A percentile compares a stretch with the other conserved stretches of the same genome.
These are phyloP conservation scores for Leccinum barrowsii DNA, from an alignment of 768 basidiomycete species.

Conservation along the genomic window DNA sequence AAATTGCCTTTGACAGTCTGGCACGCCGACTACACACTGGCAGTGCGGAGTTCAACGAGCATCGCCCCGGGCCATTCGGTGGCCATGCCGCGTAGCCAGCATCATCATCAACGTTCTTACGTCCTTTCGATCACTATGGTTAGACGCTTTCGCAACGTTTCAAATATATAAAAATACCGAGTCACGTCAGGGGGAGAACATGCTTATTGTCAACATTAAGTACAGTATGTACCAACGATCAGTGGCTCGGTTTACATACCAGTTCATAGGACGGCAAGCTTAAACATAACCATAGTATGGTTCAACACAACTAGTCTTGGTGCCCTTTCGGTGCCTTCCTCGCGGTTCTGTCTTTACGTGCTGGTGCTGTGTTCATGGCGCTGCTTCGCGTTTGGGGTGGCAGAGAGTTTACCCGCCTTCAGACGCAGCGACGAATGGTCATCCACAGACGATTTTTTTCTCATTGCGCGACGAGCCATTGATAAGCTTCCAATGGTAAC, in stretches of 20 bases:
- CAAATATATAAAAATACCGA: neutral
- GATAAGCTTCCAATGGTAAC: neutral
- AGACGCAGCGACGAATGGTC: neutral
- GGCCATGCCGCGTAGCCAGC: neutral
- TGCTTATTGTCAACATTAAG: too few species aligned
- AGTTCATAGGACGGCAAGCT: neutral
- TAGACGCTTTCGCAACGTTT: neutral
- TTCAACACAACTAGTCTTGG: neutral
- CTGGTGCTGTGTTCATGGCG: neutral
- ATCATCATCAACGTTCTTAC: constrained; percentile 2
- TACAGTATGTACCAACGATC: neutral
- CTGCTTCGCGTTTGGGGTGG: neutral
- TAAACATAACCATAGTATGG: neutral
- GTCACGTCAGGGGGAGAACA: neutral
- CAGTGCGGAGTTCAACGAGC: neutral
- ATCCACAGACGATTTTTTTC: neutral
- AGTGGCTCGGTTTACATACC: neutral
- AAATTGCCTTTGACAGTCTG: neutral
- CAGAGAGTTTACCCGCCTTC: neutral
- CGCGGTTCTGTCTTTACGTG: neutral
- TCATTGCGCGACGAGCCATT: neutral
- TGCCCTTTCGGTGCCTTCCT: neutral
- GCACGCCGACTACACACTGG: neutral
- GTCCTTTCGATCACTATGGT: neutral
- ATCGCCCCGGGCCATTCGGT: neutral